A percentile compares a stretch with the other conserved stretches of the same genome.
Evolutionary conservation across 140 eudicot genomes (phyloP).

Genomic region (Oenanthe javanica): DNA sequence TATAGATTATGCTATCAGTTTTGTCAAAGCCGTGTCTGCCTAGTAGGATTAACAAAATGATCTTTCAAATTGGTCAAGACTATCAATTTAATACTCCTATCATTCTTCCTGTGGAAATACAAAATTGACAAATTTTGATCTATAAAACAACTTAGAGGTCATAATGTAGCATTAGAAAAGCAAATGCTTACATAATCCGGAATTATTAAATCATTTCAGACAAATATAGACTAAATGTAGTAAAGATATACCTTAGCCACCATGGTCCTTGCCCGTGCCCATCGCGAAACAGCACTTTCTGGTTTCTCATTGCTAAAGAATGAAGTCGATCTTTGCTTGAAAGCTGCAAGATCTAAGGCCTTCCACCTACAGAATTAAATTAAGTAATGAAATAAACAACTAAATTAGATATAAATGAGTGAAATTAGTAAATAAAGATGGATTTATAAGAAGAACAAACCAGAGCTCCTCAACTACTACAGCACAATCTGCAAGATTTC

Average conservation of each 20-base stretch:
- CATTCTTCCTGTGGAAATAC: too few species aligned
- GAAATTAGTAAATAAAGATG: background rate
- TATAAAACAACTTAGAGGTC: too few species aligned
- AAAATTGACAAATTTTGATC: too few species aligned
- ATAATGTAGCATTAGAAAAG: too few species aligned
- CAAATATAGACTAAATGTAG: background rate
- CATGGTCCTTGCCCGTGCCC: slow-evolving; percentile 61
- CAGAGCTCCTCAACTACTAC: slow-evolving; percentile 69
- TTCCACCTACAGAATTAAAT: slow-evolving; percentile 49
- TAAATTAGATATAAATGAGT: background rate
- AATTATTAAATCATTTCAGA: background rate
- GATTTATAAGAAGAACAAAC: slow-evolving; percentile 20
- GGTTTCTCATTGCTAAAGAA: slow-evolving; percentile 40
- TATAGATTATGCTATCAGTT: background rate
- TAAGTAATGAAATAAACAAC: background rate
- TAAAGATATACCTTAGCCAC: slow-evolving; percentile 52
- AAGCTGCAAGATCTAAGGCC: slow-evolving; percentile 46
- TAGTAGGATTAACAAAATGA: background rate
- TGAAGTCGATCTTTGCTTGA: slow-evolving; percentile 41
- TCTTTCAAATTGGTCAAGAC: background rate
- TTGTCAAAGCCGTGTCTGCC: background rate
- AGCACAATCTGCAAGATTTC: slow-evolving; percentile 79
- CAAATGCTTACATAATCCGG: background rate
- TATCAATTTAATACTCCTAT: too few species aligned
- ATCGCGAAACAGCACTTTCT: slow-evolving; percentile 54